Evolutionary conservation across 306 rosid species (phyloP).

Genomic region (Prunus salicina): DNA sequence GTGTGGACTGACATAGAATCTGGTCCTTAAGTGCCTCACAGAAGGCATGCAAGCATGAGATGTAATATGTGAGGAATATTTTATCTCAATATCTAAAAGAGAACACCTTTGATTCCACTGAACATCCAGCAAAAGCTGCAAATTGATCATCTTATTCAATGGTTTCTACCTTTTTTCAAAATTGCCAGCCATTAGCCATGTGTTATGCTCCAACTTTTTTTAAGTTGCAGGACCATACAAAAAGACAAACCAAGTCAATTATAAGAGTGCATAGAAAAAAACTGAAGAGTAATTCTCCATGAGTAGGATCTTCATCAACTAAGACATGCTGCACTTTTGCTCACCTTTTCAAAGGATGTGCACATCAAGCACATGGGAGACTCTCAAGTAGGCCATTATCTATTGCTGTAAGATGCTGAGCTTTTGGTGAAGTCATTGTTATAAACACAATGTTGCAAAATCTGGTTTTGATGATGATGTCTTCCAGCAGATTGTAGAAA

Average conservation of each 20-base stretch:
- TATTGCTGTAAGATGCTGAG: not conserved
- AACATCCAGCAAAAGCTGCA: not conserved
- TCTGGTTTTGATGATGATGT: not conserved
- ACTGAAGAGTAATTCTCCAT: not conserved
- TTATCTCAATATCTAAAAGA: not conserved
- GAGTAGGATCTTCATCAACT: not conserved
- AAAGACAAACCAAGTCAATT: too few species aligned
- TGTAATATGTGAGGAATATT: not conserved
- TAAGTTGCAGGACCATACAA: not conserved
- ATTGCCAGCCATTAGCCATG: not conserved
- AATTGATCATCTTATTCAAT: not conserved
- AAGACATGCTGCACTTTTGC: slow-evolving; percentile 5
- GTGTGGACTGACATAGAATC: not conserved
- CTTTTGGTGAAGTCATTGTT: not conserved
- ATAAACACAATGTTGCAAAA: not conserved
- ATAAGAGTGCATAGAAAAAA: not conserved
- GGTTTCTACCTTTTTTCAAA: not conserved
- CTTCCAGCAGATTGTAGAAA: not conserved
- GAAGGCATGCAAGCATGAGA: not conserved
- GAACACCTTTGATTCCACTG: not conserved
- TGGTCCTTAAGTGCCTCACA: not conserved
- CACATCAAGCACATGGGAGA: slow-evolving; percentile 7
- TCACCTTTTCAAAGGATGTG: not conserved
- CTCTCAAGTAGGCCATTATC: slow-evolving; percentile 2
- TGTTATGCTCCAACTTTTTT: not conserved